phyloP scores from a whole-genome alignment of 1,284 basidiomycete genomes.

The Macrocystidia cucumis region DNA sequence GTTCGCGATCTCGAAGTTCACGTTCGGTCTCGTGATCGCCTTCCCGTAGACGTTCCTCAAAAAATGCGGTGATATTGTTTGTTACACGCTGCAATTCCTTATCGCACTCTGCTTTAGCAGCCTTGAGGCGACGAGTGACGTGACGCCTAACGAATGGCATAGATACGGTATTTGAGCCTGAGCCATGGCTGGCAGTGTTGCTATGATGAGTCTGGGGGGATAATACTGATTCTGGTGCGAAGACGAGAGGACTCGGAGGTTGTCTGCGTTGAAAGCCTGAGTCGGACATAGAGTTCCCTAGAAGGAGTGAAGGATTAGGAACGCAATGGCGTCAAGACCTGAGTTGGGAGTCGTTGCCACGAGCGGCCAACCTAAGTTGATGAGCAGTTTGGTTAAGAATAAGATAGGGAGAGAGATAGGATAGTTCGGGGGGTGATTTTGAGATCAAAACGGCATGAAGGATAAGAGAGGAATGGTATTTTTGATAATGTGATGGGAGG shows the following conservation, averaged over 20 bases:
- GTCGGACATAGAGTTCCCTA: constrained; percentile 49
- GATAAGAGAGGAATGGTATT: no score
- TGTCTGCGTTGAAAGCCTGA: constrained; percentile 52
- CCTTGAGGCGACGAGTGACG: constrained; percentile 87
- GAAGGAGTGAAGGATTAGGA: constrained; percentile 12
- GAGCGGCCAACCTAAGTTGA: constrained; percentile 10
- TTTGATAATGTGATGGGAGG: no score
- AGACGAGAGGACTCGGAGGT: constrained; percentile 70
- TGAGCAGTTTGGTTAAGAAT: constrained; percentile 10
- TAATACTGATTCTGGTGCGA: constrained; percentile 57
- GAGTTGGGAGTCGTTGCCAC: constrained; percentile 10
- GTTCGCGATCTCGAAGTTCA: constrained; percentile 49
- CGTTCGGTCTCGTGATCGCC: constrained; percentile 64
- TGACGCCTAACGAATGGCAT: constrained; percentile 92
- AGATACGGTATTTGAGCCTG: constrained; percentile 66
- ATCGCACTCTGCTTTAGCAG: constrained; percentile 94
- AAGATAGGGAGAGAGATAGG: constrained; percentile 13
- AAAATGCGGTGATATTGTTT: constrained; percentile 88
- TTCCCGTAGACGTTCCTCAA: constrained; percentile 82
- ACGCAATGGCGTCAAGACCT: constrained; percentile 11
- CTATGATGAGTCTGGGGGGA: constrained; percentile 36
- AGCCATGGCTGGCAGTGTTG: constrained; percentile 35
- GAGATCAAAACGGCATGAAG: no score
- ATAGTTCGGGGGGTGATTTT: no score
- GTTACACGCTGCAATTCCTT: constrained; percentile 90